A percentile compares a stretch with the other conserved stretches of the same genome.
Conservation (phyloP, 2,329 filamentous ascomycete species). For the Fusarium sp. region DNA sequence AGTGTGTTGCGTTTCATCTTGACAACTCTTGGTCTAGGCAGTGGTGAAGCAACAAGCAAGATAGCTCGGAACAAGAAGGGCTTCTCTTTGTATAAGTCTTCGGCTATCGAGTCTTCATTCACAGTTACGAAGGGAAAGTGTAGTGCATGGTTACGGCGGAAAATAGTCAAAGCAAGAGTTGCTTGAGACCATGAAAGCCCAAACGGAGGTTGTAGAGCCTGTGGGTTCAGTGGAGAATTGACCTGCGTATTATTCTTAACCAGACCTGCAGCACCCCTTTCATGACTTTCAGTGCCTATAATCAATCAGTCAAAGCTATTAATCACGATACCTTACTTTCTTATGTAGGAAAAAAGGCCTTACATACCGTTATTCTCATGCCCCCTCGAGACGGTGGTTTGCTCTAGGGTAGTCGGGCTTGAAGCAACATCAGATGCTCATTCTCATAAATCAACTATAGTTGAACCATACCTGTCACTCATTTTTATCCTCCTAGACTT, state of each 20-base stretch:
- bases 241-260: not conserved
- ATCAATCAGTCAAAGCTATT: not conserved
- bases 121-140: slow-evolving; percentile 55
- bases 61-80: slow-evolving; percentile 55
- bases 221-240: not conserved
- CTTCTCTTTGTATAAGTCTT: slow-evolving; percentile 48
- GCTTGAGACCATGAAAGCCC: slow-evolving; percentile 56
- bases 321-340: not conserved
- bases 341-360: not conserved
- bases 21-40: slow-evolving; percentile 44
- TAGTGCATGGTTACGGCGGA: slow-evolving; percentile 48
- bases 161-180: slow-evolving; percentile 50
- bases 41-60: slow-evolving; percentile 52
- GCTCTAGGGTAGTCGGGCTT: slow-evolving; percentile 1
- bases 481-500: slow-evolving; percentile 48
- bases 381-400: not conserved
- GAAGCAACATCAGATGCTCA: not conserved
- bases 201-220: slow-evolving; percentile 43
- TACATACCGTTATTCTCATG: not conserved
- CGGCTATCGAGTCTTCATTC: slow-evolving; percentile 45
- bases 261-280: not conserved
- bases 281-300: not conserved
- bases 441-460: not conserved
- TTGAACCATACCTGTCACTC: slow-evolving; percentile 37
- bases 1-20: slow-evolving; percentile 57